Evolutionary conservation across 768 basidiomycete species (phyloP), one percentile per base, ranked within the genome.

Genomic region (Boletus edulis): DNA sequence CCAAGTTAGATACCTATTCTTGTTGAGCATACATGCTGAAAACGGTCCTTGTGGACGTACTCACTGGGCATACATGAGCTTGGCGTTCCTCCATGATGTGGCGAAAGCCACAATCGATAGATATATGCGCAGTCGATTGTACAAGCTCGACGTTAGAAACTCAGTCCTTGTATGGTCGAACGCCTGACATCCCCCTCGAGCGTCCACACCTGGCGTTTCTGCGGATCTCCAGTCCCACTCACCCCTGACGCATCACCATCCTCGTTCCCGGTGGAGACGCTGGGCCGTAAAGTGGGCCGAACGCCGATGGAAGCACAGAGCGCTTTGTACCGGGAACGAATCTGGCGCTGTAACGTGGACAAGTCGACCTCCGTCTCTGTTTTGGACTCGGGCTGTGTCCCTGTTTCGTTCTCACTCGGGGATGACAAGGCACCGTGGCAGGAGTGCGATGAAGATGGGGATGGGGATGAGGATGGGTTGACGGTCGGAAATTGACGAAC

Each of bases 301-400:
- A 93, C 81, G 32, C 90, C 91, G 20, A 98, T 76, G 0, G 83
- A 81, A 0, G 94, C 84, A 62, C 95, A 99, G 38, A 95, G 82
- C 0, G 84, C 81, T 64, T 87, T 89, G 72, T 98, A 97, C 58
- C 89, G 81, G 2, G 94, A 91, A 40, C 92, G 82, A 55, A 98
- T 94, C 58, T 91, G 85, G 27, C 86, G 81, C 59, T 96, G 84
- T 27, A 94, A 81, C 52, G 82, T 83, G 10, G 85, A 72, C 43
- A 96, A 81, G 69, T 97, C 94, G 15, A 37, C 35, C 15, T 17
- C 35, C 14, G 35, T 17, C 15, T 17, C 35, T 15, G 14, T 7
- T 3, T 17, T 37, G 3, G 35, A 29, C 29, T 29, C 29, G 29
- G 29, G 29, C 29, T 8, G 29, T 29, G 29, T 29, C 29, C 8